phyloP scores from a whole-genome alignment of 2,329 filamentous ascomycete species.

The Apiospora koreana region DNA sequence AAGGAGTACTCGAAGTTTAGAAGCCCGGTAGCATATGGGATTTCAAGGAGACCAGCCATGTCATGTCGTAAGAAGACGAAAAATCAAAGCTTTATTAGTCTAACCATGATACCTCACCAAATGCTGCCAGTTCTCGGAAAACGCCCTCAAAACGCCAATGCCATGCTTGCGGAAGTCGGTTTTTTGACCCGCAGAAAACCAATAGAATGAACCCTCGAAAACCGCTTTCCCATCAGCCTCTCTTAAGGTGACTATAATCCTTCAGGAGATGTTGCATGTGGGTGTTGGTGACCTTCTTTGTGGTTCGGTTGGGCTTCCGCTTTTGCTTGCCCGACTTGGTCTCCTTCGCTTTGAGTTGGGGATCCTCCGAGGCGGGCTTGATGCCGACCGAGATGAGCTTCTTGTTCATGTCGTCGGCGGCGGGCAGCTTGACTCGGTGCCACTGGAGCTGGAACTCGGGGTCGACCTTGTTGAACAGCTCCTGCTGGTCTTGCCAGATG shows the following conservation, averaged over 20 bases:
- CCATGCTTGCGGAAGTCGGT: not conserved
- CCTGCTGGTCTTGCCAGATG: slow-evolving; percentile 87
- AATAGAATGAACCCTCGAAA: not conserved
- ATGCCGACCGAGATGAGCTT: slow-evolving; percentile 77
- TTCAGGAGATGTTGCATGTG: slow-evolving; percentile 84
- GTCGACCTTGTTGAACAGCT: slow-evolving; percentile 74
- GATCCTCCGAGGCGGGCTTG: slow-evolving; percentile 82
- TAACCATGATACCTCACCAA: slow-evolving; percentile 1
- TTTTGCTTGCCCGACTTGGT: slow-evolving; percentile 69
- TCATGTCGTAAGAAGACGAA: not conserved
- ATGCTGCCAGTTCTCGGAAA: not conserved
- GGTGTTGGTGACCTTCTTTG: slow-evolving; percentile 81
- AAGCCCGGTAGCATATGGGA: not conserved
- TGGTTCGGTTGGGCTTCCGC: slow-evolving; percentile 64
- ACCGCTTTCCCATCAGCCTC: slow-evolving; percentile 19
- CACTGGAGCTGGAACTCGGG: slow-evolving; percentile 82
- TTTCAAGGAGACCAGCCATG: slow-evolving; percentile 6
- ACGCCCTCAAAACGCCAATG: not conserved
- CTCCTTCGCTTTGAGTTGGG: slow-evolving; percentile 59
- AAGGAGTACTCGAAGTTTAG: not conserved
- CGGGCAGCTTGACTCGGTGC: slow-evolving; percentile 77
- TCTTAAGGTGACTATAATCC: slow-evolving; percentile 48
- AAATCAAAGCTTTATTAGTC: slow-evolving; percentile 8
- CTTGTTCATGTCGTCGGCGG: slow-evolving; percentile 69
- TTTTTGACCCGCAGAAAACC: not conserved